Base-by-base conservation (phyloP, 2,329 filamentous ascomycete species). In the Amesomyces nigricolor region DNA sequence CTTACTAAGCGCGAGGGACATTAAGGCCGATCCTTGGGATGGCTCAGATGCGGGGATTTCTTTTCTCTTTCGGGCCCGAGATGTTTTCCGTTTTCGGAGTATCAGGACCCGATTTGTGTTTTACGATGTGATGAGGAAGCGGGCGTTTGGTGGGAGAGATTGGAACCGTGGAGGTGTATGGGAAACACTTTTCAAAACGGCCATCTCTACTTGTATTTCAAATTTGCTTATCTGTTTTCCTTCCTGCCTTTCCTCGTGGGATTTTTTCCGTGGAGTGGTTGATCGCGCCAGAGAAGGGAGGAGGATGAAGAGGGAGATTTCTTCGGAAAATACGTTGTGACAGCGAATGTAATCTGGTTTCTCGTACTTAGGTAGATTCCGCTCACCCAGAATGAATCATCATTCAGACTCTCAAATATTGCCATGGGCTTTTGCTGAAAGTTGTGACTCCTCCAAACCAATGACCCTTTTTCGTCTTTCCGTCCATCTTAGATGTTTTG, bases 51-150 rank as follows among this genome's bases (percentile, higher is more conserved):
- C 16, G 16, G 29, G 17, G 14, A 16, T 19, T 40, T 11, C 32
- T 37, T 39, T 38, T 38, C 16, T 39, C n/a, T 47, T 22, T 19
- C 14, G 43, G n/a, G 2, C 4, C 26, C 40, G 42, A 38, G 29
- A 48, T 44, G 14, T 39, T 51, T 58, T 43, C 42, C 38, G n/a
- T 42, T 51, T 6, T 46, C 32, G 3, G 39, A 43, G 9, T 26
- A 29, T 3, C 8, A 6, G 40, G 51, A 43, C 16, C 44, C 40
- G 45, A 50, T 30, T 14, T 53, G 30, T 57, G 57, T 59, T 51
- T 35, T 35, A 62, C 54, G 62, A 61, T 56, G 53, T 63, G 51
- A 63, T 58, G 62, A 62, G 58, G 62, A 62, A 59, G 53, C 40
- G 48, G 43, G 54, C 11, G 48, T 60, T 55, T 16, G 53, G 51